Conservation (phyloP, 2,329 filamentous ascomycete species). For the Cladosporium sp. region DNA sequence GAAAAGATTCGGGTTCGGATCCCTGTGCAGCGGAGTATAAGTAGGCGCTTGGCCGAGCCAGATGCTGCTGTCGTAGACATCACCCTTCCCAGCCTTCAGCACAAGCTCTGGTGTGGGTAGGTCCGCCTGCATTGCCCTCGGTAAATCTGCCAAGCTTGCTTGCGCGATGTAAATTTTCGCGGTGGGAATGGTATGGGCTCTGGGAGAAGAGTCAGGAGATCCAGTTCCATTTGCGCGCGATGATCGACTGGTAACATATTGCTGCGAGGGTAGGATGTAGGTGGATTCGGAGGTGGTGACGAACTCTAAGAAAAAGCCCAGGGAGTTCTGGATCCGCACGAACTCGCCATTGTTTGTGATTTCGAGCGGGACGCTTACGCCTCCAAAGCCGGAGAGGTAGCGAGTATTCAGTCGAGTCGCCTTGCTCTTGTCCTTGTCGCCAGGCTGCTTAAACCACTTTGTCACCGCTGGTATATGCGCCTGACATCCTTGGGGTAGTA, state of each 20-base stretch:
- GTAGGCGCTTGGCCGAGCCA: slow-evolving; percentile 89
- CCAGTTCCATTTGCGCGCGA: background rate
- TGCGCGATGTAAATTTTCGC: slow-evolving; percentile 81
- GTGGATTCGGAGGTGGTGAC: slow-evolving; percentile 28
- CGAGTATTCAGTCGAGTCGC: slow-evolving; percentile 38
- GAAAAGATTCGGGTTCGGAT: slow-evolving; percentile 93
- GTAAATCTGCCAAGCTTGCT: slow-evolving; percentile 69
- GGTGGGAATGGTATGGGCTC: slow-evolving; percentile 26
- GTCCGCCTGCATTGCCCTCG: slow-evolving; percentile 61
- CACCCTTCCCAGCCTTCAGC: slow-evolving; percentile 65
- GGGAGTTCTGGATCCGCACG: slow-evolving; percentile 59
- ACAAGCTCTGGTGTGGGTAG: slow-evolving; percentile 69
- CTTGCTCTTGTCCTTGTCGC: background rate
- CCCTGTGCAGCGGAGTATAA: slow-evolving; percentile 85
- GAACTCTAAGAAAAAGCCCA: slow-evolving; percentile 66
- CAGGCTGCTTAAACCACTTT: slow-evolving; percentile 58
- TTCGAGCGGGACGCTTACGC: slow-evolving; percentile 60
- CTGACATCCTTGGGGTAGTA: slow-evolving; percentile 51
- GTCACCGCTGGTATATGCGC: slow-evolving; percentile 52
- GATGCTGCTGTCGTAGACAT: slow-evolving; percentile 82
- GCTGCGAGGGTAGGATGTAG: background rate
- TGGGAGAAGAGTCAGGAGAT: slow-evolving; percentile 28
- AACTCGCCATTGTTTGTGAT: slow-evolving; percentile 53
- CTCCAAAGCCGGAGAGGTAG: slow-evolving; percentile 49
- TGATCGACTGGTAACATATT: slow-evolving; percentile 26